Percentiles rank a stretch among this genome's conserved stretches.
Conservation (phyloP, 495 filamentous ascomycete genomes). For the Clohesyomyces aquaticus region DNA sequence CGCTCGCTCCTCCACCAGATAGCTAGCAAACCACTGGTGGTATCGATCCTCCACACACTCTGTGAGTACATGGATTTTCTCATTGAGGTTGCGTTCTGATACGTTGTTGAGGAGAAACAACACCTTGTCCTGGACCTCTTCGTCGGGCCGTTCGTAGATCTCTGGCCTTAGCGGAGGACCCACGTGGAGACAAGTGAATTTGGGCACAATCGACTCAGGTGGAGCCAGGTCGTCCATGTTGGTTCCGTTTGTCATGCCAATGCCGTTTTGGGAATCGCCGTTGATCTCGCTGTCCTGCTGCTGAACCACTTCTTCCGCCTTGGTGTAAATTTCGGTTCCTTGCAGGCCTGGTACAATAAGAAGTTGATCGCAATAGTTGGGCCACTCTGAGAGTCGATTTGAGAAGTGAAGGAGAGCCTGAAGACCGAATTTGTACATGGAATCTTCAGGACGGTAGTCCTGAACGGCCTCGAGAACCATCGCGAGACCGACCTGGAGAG, state of each 20-base stretch:
- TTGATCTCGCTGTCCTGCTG: constrained; percentile 52
- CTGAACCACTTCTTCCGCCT: constrained; percentile 78
- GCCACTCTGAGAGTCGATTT: constrained; percentile 85
- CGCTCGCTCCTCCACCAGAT: constrained; percentile 94
- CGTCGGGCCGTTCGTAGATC: constrained; percentile 76
- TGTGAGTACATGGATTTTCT: constrained; percentile 77
- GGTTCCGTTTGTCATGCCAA: constrained; percentile 65
- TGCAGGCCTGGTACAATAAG: constrained; percentile 78
- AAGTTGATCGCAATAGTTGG: constrained; percentile 81
- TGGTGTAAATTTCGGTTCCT: constrained; percentile 79
- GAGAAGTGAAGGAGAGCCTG: constrained; percentile 90
- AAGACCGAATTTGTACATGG: constrained; percentile 99
- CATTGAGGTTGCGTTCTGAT: constrained; percentile 80
- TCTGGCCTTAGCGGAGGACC: constrained; percentile 64
- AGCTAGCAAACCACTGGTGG: constrained; percentile 93
- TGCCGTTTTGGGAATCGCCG: constrained; percentile 53
- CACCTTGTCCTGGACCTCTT: constrained; percentile 86
- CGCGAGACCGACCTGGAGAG: constrained; percentile 84
- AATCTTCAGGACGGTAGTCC: constrained; percentile 74
- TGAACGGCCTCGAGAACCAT: constrained; percentile 96
- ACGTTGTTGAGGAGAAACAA: constrained; percentile 97
- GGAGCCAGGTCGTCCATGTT: constrained; percentile 59
- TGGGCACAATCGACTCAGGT: constrained; percentile 56
- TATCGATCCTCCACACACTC: constrained; percentile 77
- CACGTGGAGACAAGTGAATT: constrained; percentile 74